Base-by-base conservation (phyloP, 352 stramenopile species). In the Globisporangium nodosum region DNA sequence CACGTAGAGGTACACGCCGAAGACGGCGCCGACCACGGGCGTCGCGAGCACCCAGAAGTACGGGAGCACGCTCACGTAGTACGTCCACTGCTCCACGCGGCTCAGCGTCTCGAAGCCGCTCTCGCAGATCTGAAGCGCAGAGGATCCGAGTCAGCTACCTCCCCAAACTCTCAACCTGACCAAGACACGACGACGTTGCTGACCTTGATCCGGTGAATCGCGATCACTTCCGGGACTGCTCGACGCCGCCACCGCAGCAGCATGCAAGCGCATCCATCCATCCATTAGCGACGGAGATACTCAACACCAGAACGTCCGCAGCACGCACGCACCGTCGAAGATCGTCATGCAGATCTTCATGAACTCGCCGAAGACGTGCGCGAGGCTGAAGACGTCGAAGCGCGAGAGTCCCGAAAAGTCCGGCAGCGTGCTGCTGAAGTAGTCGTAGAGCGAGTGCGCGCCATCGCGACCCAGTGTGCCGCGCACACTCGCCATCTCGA, bases 31-130 rank as follows among this genome's bases (percentile, higher is more conserved):
- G 3, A 87, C 76, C 3, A 93, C 73, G 8, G 86, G 83, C 20
- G 86, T 92, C 30, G 78, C 84, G 43, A 94, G 67, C 51, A 96
- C 81, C 70, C 79, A 96, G 56, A 92, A 92, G 76, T 94, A 96
- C n/a, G 87, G 75, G 52, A 92, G 81, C 46, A 94, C 77, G 49
- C 80, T 93, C 49, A 73, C 65, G 63, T 94, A 94, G 59, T 96
- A 96, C 60, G 73, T 74, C 74, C 80, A 89, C 50, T 86, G 56
- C 66, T 96, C 85, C 56, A 83, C 85, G 24, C 85, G 79, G 9
- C 76, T 70, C 3, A 96, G 72, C 9, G 61, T 74, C 15, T 68
- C 76, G 24, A 89, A 75, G 15, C 81, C 78, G 3, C 65, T 70
- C n/a, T 67, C 50, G 54, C 85, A 94, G 64, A 94, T 92, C 74